phyloP scores from a whole-genome alignment of 805 yeast genomes.

The Teunomyces aglyptinius region DNA sequence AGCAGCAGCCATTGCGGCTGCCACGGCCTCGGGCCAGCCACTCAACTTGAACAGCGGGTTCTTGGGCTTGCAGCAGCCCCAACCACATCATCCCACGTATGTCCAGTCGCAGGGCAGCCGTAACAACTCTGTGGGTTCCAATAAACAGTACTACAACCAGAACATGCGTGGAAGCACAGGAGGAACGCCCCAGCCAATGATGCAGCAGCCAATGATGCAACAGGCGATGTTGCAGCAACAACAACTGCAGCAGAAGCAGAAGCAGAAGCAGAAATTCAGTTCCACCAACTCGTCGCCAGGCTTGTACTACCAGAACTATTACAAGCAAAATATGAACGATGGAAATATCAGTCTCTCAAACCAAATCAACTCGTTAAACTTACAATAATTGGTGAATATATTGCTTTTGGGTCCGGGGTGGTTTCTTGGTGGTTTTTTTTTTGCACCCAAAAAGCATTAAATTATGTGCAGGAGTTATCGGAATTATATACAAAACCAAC shows the following conservation, averaged over 20 bases:
- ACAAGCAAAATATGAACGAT: conserved; percentile 9
- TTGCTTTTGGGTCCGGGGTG: conserved; percentile 1
- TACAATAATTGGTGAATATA: conserved; percentile 14
- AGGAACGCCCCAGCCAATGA: conserved; percentile 18
- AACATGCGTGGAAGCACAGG: conserved; percentile 15
- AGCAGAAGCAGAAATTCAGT: conserved; percentile 10
- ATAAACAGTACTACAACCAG: conserved; percentile 16
- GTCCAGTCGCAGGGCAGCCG: conserved; percentile 7
- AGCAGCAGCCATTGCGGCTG: conserved; percentile 48
- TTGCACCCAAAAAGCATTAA: too few species aligned
- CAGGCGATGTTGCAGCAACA: conserved; percentile 13
- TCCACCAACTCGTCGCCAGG: conserved; percentile 20
- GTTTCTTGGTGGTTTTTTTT: too few species aligned
- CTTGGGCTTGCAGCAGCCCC: conserved; percentile 35
- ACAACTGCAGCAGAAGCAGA: conserved; percentile 16
- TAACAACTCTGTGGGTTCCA: conserved; percentile 8
- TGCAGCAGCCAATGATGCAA: conserved; percentile 22
- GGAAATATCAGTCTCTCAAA: conserved; percentile 18
- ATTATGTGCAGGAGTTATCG: too few species aligned
- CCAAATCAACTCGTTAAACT: conserved; percentile 36
- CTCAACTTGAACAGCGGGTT: conserved; percentile 33
- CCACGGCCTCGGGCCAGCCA: conserved; percentile 48
- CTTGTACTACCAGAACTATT: conserved; percentile 13
- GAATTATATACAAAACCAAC: too few species aligned
- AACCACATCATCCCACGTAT: conserved; percentile 23